Conservation (phyloP, 345 rosid species). For the Pistacia vera region DNA sequence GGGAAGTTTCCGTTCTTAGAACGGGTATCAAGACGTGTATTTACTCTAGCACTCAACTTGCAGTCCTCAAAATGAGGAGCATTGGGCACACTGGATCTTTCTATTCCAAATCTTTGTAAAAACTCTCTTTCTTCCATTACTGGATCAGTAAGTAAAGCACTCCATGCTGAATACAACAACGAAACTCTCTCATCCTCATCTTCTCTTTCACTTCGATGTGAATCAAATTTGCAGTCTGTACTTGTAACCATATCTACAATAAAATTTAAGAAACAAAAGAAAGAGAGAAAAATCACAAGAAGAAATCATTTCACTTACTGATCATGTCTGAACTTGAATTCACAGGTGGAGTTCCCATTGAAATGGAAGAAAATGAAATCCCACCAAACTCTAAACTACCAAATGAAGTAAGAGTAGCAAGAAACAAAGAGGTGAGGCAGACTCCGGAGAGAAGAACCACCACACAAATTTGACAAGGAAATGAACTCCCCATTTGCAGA, state of each 20-base stretch:
- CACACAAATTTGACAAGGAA: conserved; percentile 89
- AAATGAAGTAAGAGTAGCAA: conserved; percentile 82
- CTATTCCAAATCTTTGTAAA: conserved; percentile 36
- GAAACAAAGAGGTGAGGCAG: conserved; percentile 79
- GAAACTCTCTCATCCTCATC: conserved; percentile 42
- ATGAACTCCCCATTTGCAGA: conserved; percentile 78
- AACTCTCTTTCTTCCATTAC: conserved; percentile 32
- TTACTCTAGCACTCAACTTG: conserved; percentile 34
- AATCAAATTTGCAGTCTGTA: conserved; percentile 33
- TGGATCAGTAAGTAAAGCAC: conserved; percentile 35
- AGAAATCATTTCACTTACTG: conserved; percentile 44
- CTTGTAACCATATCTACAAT: conserved; percentile 35
- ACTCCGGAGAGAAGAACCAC: conserved; percentile 85
- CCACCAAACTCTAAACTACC: conserved; percentile 57
- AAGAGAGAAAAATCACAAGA: neutral
- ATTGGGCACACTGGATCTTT: conserved; percentile 45
- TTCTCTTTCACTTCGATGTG: conserved; percentile 18
- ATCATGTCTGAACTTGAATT: conserved; percentile 56
- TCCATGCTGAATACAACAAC: conserved; percentile 74
- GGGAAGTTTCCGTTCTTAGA: conserved; percentile 48
- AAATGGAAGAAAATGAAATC: conserved; percentile 49
- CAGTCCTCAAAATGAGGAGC: conserved; percentile 90
- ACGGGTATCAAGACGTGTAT: conserved; percentile 44
- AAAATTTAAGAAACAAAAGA: conserved; percentile 6
- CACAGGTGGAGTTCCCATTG: conserved; percentile 47